phyloP scores from a whole-genome alignment of 805 yeast genomes.

The Sugiyamaella lignohabitans region DNA sequence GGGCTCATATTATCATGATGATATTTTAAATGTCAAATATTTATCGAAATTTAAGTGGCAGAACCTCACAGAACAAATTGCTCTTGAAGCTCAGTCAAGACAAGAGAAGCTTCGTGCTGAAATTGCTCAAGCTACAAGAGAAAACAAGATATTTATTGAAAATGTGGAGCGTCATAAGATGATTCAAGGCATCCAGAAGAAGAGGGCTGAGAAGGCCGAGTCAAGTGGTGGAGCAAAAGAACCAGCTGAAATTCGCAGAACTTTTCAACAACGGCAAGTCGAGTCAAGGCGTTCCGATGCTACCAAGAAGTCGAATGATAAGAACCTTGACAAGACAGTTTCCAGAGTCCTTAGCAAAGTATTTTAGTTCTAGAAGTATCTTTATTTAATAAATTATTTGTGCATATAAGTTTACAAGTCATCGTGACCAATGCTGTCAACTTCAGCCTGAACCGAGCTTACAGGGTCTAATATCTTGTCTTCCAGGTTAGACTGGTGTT shows the following conservation, averaged over 20 bases:
- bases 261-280: conserved; percentile 65
- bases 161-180: conserved; percentile 84
- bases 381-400: conserved; percentile 5
- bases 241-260: conserved; percentile 42
- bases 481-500: too few species aligned
- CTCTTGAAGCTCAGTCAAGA: conserved; percentile 81
- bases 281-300: conserved; percentile 69
- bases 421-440: conserved; percentile 9
- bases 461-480: not conserved
- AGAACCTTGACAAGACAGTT: conserved; percentile 17
- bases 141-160: conserved; percentile 74
- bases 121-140: conserved; percentile 77
- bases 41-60: conserved; percentile 92
- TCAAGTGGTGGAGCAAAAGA: conserved; percentile 27
- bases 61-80: conserved; percentile 87
- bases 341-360: conserved; percentile 22
- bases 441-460: too few species aligned
- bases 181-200: conserved; percentile 58
- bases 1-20: conserved; percentile 87
- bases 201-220: conserved; percentile 37
- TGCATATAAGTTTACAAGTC: conserved; percentile 7
- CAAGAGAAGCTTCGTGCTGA: conserved; percentile 85
- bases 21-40: conserved; percentile 84
- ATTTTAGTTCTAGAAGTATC: too few species aligned
- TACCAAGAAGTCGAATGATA: conserved; percentile 11